phyloP scores from a whole-genome alignment of 1,139 yeast genomes.

The Candida labiduridarum region DNA sequence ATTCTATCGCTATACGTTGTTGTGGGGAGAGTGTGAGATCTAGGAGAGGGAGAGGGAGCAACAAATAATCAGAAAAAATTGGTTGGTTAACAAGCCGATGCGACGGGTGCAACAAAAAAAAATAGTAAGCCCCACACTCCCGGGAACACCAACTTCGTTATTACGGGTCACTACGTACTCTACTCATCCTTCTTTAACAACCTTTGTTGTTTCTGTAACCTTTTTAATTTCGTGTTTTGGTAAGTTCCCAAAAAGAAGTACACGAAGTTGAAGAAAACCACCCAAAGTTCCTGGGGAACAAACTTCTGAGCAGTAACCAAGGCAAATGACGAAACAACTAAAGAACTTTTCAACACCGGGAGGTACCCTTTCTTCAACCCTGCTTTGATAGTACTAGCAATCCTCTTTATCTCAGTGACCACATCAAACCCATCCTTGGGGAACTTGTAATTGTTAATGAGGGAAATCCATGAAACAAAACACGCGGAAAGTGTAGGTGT shows the following conservation, averaged over 20 bases:
- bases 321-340: constrained; percentile 64
- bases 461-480: constrained; percentile 57
- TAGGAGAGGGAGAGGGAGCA: not conserved
- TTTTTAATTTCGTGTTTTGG: constrained; percentile 70
- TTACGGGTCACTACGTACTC: not conserved
- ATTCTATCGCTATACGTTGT: not conserved
- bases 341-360: constrained; percentile 63
- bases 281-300: constrained; percentile 78
- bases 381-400: constrained; percentile 22
- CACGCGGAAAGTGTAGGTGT: constrained; percentile 64
- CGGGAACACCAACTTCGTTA: not conserved
- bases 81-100: not conserved
- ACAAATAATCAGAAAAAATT: not conserved
- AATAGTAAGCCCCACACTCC: not conserved
- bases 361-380: constrained; percentile 55
- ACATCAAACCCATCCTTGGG: constrained; percentile 14
- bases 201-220: constrained; percentile 28
- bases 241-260: constrained; percentile 76
- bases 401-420: constrained; percentile 22
- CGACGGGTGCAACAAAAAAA: not conserved
- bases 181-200: constrained; percentile 7
- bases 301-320: constrained; percentile 74
- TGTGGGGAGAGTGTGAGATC: constrained; percentile 3
- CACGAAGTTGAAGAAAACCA: constrained; percentile 75
- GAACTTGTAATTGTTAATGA: constrained; percentile 39